These are phyloP conservation scores for Aspergillus incahuasiensis DNA, from an alignment of 495 filamentous ascomycete species.

Conservation along the genomic window DNA sequence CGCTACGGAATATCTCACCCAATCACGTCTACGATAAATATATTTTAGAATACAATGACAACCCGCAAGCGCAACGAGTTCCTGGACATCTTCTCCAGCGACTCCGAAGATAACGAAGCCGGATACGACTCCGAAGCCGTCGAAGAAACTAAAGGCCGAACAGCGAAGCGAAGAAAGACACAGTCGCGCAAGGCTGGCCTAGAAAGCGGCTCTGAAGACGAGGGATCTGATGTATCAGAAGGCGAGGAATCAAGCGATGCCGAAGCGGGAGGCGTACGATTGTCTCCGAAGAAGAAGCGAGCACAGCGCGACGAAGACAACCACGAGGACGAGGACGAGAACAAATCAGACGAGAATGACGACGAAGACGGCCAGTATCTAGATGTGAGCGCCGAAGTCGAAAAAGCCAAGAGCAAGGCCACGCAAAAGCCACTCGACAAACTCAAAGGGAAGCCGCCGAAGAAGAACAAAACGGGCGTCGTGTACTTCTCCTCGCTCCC, in stretches of 20 bases:
- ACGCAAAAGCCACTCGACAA: not conserved
- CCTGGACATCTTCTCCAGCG: conserved; percentile 62
- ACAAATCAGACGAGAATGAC: conserved; percentile 13
- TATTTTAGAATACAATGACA: conserved; percentile 44
- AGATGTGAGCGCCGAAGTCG: conserved; percentile 15
- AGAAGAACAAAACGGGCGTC: conserved; percentile 60
- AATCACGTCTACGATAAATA: not conserved
- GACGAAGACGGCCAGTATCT: conserved; percentile 19
- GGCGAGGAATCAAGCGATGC: conserved; percentile 17
- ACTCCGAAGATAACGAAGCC: conserved; percentile 54
- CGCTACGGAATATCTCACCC: too few species aligned
- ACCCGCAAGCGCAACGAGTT: conserved; percentile 71
- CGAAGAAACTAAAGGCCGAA: conserved; percentile 57
- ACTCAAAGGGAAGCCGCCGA: conserved; percentile 21
- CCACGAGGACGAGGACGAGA: too few species aligned
- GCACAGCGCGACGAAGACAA: conserved; percentile 1
- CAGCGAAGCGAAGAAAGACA: conserved; percentile 58
- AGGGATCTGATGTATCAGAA: conserved; percentile 16
- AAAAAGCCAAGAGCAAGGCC: conserved; percentile 18
- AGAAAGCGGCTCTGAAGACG: conserved; percentile 10
- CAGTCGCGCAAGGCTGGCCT: conserved; percentile 27
- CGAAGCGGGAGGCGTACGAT: conserved; percentile 20
- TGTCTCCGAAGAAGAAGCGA: not conserved
- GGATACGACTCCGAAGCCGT: conserved; percentile 68
- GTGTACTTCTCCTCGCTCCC: conserved; percentile 88